Evolutionary conservation across 208 protist species (phyloP), one percentile per base, ranked within the genome.

Genomic region (Leishmania aethiopica): DNA sequence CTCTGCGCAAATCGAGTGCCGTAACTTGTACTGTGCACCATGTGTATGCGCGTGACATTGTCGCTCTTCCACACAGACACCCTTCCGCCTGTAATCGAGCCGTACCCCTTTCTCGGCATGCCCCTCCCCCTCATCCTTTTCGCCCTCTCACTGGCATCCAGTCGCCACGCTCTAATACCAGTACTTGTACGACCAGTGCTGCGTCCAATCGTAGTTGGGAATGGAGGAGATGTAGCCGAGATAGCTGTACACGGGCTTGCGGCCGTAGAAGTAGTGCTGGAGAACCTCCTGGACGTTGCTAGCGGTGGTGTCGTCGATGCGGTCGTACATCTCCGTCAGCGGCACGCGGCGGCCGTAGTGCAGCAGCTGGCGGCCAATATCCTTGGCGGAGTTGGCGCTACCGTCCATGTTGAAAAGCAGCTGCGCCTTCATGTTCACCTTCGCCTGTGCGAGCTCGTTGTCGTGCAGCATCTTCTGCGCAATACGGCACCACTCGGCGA

Each of bases 121-220:
- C 10, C 71, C 71, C 47, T 10, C 47, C n/a, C 53, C 72, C n/a
- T 47, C 71, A 35, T 37, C n/a, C 75, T 3, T 55, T 28, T n/a
- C 55, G 53, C 62, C 71, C 40, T 25, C 62, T 13, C 49, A 19
- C 45, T 40, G 42, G 66, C 66, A 22, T 40, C 1, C 67, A 15
- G 13, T 22, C 15, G 2, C 53, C 42, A 53, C 60, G 77, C 73
- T 55, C 84, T 97, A 98, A 80, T 97, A 97, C 90, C 94, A 96
- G 88, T 95, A 96, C 90, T 96, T 97, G 91, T 96, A 96, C 45
- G 93, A 91, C 94, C 94, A 97, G 87, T 96, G 94, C 84, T 96
- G 89, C 19, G 92, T 95, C 90, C 90, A 94, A 84, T 96, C 92
- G 89, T 97, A 98, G 84, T 93, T 90, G 53, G 93, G 94, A 75